These are phyloP conservation scores for Leccinum ponderosum DNA, from an alignment of 1,284 basidiomycete genomes.

Conservation along the genomic window DNA sequence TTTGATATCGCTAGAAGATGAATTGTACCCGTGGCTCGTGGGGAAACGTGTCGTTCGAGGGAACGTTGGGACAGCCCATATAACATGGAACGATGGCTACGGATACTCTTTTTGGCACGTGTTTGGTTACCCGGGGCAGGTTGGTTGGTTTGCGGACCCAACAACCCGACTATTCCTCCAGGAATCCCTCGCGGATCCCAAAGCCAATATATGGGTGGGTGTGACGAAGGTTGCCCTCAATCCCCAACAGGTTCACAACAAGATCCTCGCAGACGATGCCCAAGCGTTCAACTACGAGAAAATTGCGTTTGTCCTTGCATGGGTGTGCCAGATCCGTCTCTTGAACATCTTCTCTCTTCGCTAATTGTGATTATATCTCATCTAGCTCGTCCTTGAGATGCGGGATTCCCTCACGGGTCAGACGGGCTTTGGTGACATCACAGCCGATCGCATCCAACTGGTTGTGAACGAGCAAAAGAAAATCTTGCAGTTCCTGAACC, in stretches of 20 bases:
- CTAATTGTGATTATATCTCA: background rate
- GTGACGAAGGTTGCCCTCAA: background rate
- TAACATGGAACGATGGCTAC: too few relatives aligned
- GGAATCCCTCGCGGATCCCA: background rate
- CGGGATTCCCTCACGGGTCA: background rate
- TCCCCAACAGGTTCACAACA: background rate
- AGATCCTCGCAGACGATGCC: background rate
- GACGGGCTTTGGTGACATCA: background rate
- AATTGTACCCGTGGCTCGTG: too few relatives aligned
- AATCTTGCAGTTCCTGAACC: background rate
- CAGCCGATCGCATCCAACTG: background rate
- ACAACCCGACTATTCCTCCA: background rate
- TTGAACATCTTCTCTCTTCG: background rate
- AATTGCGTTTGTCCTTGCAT: background rate
- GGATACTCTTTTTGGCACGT: too few relatives aligned
- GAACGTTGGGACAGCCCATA: too few relatives aligned
- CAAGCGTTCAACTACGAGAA: background rate
- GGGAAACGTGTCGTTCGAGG: too few relatives aligned
- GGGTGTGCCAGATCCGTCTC: background rate
- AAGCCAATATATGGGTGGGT: background rate
- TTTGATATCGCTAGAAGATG: too few relatives aligned
- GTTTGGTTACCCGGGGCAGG: background rate
- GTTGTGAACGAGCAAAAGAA: background rate
- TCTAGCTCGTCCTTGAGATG: background rate
- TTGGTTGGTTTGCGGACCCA: background rate